A percentile compares a stretch with the other conserved stretches of the same genome.
Evolutionary conservation across 2,329 filamentous ascomycete species (phyloP).

Genomic region (Penicillium sp.): DNA sequence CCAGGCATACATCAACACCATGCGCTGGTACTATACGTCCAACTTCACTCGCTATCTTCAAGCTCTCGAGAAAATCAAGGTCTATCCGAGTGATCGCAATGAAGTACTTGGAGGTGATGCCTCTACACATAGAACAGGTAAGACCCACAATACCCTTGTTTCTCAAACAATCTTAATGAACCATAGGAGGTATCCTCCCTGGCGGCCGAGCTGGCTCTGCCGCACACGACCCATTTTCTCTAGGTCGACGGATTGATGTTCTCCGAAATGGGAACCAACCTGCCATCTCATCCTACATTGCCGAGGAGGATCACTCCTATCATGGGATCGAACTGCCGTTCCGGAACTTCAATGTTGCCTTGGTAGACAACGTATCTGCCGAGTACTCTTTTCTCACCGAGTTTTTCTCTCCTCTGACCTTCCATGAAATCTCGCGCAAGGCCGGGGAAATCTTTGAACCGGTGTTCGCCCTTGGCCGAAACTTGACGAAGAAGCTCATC

Average conservation of each 20-base stretch:
- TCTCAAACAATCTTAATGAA: slow-evolving; percentile 5
- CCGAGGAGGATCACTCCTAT: slow-evolving; percentile 81
- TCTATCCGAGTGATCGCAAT: slow-evolving; percentile 79
- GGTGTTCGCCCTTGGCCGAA: slow-evolving; percentile 79
- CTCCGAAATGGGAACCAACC: slow-evolving; percentile 71
- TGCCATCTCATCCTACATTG: slow-evolving; percentile 82
- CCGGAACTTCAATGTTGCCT: slow-evolving; percentile 88
- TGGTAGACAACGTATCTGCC: slow-evolving; percentile 89
- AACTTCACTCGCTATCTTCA: slow-evolving; percentile 87
- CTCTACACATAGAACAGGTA: slow-evolving; percentile 60
- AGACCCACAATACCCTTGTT: slow-evolving; percentile 14
- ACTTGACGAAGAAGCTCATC: slow-evolving; percentile 73
- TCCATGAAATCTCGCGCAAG: slow-evolving; percentile 74
- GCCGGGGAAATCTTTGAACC: slow-evolving; percentile 88
- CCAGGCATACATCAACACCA: slow-evolving; percentile 94
- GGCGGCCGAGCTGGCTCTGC: slow-evolving; percentile 39
- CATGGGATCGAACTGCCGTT: slow-evolving; percentile 92
- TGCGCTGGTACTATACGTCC: slow-evolving; percentile 96
- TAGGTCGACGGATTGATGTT: slow-evolving; percentile 82
- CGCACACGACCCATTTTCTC: slow-evolving; percentile 79
- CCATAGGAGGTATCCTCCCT: slow-evolving; percentile 37
- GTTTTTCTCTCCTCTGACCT: slow-evolving; percentile 81
- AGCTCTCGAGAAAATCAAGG: slow-evolving; percentile 78
- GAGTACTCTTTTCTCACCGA: slow-evolving; percentile 92
- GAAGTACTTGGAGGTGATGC: slow-evolving; percentile 83